These are phyloP conservation scores for Babesia sp. DNA, from an alignment of 169 alveolate species.

Conservation along the genomic window DNA sequence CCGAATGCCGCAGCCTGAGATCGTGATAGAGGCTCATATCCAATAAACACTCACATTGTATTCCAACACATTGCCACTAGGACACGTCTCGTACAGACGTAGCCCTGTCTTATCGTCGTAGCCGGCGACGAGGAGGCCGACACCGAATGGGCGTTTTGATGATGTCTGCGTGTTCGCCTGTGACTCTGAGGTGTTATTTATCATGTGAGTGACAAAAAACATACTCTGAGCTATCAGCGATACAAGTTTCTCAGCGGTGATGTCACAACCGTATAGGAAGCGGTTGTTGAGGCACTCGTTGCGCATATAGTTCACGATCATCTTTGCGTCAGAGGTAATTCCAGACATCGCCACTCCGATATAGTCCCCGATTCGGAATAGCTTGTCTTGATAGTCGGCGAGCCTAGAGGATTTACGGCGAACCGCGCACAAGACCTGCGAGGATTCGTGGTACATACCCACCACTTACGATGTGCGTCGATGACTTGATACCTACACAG, in stretches of 20 bases:
- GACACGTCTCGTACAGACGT: conserved; percentile 93
- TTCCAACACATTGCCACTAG: conserved; percentile 95
- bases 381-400: conserved; percentile 93
- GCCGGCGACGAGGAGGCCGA: conserved; percentile 94
- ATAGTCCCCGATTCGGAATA: conserved; percentile 93
- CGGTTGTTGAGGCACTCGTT: conserved; percentile 93
- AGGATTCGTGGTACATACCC: not conserved
- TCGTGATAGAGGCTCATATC: not conserved
- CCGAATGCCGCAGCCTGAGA: conserved; percentile 95
- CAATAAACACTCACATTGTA: conserved; percentile 71
- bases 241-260: conserved; percentile 90
- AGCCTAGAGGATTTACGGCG: conserved; percentile 89
- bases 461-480: conserved; percentile 84
- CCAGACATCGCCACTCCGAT: conserved; percentile 98
- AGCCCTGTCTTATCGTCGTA: conserved; percentile 90
- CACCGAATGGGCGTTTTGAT: conserved; percentile 98
- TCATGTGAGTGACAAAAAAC: not conserved
- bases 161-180: conserved; percentile 92
- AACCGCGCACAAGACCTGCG: conserved; percentile 86
- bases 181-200: conserved; percentile 75
- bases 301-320: conserved; percentile 76
- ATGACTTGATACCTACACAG: conserved; percentile 87
- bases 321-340: conserved; percentile 97
- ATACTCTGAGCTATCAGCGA: conserved; percentile 89
- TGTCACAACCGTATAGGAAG: conserved; percentile 90